A percentile compares a stretch with the other conserved stretches of the same genome.
phyloP scores from a whole-genome alignment of 257 asterid genomes.

The Penstemon eatonii region DNA sequence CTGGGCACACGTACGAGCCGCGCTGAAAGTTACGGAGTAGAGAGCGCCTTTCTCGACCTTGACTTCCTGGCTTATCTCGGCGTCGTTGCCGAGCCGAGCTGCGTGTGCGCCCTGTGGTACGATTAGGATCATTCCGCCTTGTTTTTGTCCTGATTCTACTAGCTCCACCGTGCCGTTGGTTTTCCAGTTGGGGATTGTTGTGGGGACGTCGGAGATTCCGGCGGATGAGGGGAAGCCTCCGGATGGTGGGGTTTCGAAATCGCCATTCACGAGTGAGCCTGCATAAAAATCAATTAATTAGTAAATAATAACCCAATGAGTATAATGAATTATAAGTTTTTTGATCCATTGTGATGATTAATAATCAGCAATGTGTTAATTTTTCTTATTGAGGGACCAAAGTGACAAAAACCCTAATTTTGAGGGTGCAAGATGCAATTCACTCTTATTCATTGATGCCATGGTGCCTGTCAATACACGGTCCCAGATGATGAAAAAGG shows the following conservation, averaged over 20 bases:
- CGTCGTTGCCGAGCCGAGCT: conserved; percentile 82
- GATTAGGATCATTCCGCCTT: conserved; percentile 95
- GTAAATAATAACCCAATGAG: not conserved
- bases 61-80: conserved; percentile 79
- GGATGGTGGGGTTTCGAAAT: conserved; percentile 79
- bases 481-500: not conserved
- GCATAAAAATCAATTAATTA: not conserved
- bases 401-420: too few species aligned
- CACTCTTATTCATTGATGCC: too few species aligned
- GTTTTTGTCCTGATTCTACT: conserved; percentile 81
- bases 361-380: too few species aligned
- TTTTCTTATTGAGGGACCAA: too few species aligned
- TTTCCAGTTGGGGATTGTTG: conserved; percentile 72
- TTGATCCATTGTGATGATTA: too few species aligned
- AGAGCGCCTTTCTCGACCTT: conserved; percentile 68
- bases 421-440: too few species aligned
- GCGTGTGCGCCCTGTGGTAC: conserved; percentile 88
- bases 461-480: not conserved
- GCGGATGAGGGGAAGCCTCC: conserved; percentile 64
- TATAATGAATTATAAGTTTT: too few species aligned
- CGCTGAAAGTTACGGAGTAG: conserved; percentile 88
- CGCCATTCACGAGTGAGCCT: conserved; percentile 80
- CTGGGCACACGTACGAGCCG: conserved; percentile 98
- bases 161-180: conserved; percentile 80
- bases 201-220: conserved; percentile 49